Evolutionary conservation across 129 eudicot genomes (phyloP).

Genomic region (Tagetes erecta): DNA sequence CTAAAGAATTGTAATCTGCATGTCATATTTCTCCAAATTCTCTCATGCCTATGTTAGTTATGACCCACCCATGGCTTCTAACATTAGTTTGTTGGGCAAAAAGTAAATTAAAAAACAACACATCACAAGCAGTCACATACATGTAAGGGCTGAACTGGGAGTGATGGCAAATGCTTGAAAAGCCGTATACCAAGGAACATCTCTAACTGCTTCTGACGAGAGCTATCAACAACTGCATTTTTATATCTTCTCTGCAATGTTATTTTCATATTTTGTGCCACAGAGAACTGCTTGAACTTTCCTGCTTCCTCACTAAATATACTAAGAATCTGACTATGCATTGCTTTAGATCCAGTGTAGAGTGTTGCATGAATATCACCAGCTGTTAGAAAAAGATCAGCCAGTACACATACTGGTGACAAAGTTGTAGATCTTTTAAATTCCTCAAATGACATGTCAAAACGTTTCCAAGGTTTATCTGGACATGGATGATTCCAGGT

Average conservation of each 20-base stretch:
- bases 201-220: constrained; percentile 98
- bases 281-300: constrained; percentile 91
- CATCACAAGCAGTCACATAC: constrained; percentile 48
- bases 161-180: constrained; percentile 92
- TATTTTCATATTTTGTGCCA: constrained; percentile 94
- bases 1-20: constrained; percentile 9
- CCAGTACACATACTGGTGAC: constrained; percentile 69
- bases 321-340: constrained; percentile 97
- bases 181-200: constrained; percentile 88
- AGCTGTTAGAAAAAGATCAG: constrained; percentile 82
- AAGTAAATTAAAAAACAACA: neutral
- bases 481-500: constrained; percentile 99
- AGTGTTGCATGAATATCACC: constrained; percentile 98
- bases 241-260: constrained; percentile 96
- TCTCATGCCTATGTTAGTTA: neutral
- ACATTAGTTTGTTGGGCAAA: constrained; percentile 1
- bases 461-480: constrained; percentile 97
- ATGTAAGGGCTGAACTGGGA: constrained; percentile 58
- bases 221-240: constrained; percentile 94
- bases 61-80: neutral
- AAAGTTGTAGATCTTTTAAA: constrained; percentile 89
- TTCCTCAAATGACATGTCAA: constrained; percentile 97
- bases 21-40: neutral
- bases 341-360: constrained; percentile 97
- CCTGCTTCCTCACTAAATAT: constrained; percentile 93